phyloP scores from a whole-genome alignment of 768 basidiomycete species.

The Rhizopogon roseolus region DNA sequence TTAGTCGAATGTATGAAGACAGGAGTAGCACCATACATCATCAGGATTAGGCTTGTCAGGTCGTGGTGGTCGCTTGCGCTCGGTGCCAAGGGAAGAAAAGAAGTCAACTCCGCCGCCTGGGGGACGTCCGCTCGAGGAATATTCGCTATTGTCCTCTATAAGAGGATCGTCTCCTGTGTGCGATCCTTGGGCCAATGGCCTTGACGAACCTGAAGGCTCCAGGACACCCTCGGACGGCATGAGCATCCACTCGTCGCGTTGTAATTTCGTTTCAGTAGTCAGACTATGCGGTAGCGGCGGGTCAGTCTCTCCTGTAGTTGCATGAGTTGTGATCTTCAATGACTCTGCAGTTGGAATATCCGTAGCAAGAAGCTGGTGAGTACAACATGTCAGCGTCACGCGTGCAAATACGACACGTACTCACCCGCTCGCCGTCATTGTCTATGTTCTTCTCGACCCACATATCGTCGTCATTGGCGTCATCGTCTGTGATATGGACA shows the following conservation, averaged over 20 bases:
- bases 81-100: constrained; percentile 83
- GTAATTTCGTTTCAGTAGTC: constrained; percentile 43
- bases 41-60: constrained; percentile 63
- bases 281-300: constrained; percentile 43
- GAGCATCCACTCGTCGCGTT: constrained; percentile 92
- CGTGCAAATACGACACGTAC: constrained; percentile 16
- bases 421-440: constrained; percentile 69
- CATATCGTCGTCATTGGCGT: constrained; percentile 67
- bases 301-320: constrained; percentile 38
- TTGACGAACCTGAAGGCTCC: constrained; percentile 27
- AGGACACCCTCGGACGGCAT: constrained; percentile 21
- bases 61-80: constrained; percentile 61
- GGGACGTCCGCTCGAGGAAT: constrained; percentile 38
- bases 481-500: constrained; percentile 56
- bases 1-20: constrained; percentile 4
- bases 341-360: constrained; percentile 74
- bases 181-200: constrained; percentile 24
- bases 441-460: constrained; percentile 90
- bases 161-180: constrained; percentile 42
- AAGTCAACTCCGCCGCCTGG: constrained; percentile 71
- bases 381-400: constrained; percentile 4
- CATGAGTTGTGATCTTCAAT: constrained; percentile 62
- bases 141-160: constrained; percentile 64
- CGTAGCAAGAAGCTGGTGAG: constrained; percentile 53
- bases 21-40: constrained; percentile 44